Evolutionary conservation across 1,284 basidiomycete genomes (phyloP).

Genomic region (Phellopilus nigrolimitatus): DNA sequence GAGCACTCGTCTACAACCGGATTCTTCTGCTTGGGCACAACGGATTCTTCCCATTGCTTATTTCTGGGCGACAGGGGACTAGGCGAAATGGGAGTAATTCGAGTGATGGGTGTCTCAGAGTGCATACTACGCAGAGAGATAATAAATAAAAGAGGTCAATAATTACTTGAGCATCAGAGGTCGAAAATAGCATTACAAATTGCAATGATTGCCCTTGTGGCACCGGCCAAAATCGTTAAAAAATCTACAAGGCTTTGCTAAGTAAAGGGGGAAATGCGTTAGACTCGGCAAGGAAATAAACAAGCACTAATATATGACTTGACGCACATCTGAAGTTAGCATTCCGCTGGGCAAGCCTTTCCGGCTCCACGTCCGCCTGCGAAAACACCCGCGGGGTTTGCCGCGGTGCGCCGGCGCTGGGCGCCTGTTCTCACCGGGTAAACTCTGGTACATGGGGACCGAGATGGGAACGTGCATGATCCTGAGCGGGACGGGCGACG

Average conservation of each 20-base stretch:
- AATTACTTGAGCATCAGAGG: not conserved
- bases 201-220: conserved; percentile 57
- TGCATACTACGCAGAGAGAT: not conserved
- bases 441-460: conserved; percentile 9
- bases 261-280: conserved; percentile 2
- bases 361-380: not conserved
- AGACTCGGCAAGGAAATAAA: too few species aligned
- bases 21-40: not conserved
- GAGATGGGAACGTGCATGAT: conserved; percentile 18
- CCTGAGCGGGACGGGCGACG: conserved; percentile 2
- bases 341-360: not conserved
- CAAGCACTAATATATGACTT: not conserved
- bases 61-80: too few species aligned
- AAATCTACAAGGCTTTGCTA: conserved; percentile 67
- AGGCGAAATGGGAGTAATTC: too few species aligned
- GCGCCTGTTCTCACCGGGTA: not conserved
- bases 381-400: not conserved
- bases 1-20: conserved; percentile 28
- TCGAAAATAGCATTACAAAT: conserved; percentile 48
- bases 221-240: conserved; percentile 45
- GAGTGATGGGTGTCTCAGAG: not conserved
- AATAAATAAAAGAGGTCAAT: not conserved
- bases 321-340: conserved; percentile 8
- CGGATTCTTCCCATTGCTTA: too few species aligned
- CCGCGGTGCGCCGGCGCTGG: not conserved